These are phyloP conservation scores for Colletotrichum siamense DNA, from an alignment of 2,329 filamentous ascomycete genomes.

Conservation along the genomic window DNA sequence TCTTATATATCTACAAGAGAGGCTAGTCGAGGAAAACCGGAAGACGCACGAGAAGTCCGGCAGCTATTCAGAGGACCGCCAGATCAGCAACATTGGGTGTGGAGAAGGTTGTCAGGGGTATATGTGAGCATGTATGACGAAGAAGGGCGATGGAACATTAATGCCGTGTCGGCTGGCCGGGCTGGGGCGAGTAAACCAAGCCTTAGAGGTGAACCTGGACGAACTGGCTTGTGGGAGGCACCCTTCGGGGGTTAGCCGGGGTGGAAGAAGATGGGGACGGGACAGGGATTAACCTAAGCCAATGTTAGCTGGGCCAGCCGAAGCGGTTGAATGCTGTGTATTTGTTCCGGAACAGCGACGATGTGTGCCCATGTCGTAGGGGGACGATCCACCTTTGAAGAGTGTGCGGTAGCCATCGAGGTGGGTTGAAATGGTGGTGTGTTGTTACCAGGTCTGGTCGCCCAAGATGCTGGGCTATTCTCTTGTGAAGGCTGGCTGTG, in stretches of 20 bases:
- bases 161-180: conserved; percentile 12
- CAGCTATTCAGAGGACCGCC: conserved; percentile 2
- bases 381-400: not conserved
- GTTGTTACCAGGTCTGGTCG: not conserved
- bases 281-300: not conserved
- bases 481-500: not conserved
- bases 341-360: not conserved
- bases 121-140: not conserved
- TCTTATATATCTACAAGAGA: conserved; percentile 5
- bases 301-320: not conserved
- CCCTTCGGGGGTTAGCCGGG: not conserved
- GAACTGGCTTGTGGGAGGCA: not conserved
- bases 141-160: conserved; percentile 13
- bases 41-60: not conserved
- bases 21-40: not conserved
- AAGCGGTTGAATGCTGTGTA: not conserved
- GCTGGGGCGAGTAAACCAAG: not conserved
- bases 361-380: not conserved
- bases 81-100: conserved; percentile 3
- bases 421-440: not conserved
- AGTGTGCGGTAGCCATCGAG: not conserved
- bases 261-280: not conserved
- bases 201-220: not conserved
- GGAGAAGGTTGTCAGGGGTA: conserved; percentile 13
- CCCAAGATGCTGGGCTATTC: not conserved